Evolutionary conservation across 768 basidiomycete species (phyloP).

Genomic region (Mycena olivaceomarginata): DNA sequence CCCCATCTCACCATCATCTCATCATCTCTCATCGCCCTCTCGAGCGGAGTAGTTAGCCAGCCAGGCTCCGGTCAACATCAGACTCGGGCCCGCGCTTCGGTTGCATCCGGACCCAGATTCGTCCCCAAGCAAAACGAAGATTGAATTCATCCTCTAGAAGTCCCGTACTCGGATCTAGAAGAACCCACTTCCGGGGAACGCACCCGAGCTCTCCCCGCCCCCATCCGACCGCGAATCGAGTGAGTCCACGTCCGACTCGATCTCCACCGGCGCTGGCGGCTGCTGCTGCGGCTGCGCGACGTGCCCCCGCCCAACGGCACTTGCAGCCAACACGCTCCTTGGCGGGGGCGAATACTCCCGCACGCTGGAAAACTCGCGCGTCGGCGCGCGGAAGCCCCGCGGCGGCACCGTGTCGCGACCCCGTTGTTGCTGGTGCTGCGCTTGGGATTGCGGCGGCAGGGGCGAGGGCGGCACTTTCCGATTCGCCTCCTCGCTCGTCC

Average conservation of each 20-base stretch:
- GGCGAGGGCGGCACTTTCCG: constrained; percentile 31
- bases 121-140: too few relatives aligned
- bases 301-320: neutral
- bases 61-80: too few relatives aligned
- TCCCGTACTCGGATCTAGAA: constrained; percentile 19
- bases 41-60: neutral
- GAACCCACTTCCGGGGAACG: constrained; percentile 43
- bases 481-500: constrained; percentile 40
- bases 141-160: too few relatives aligned
- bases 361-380: constrained; percentile 24
- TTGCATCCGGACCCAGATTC: too few relatives aligned
- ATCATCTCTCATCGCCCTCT: neutral
- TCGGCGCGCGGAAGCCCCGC: constrained; percentile 38
- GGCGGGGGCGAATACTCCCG: constrained; percentile 33
- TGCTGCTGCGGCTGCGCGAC: neutral
- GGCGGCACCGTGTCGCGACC: constrained; percentile 5
- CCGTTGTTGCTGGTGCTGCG: neutral
- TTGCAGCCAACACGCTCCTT: neutral
- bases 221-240: constrained; percentile 36
- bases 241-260: constrained; percentile 43
- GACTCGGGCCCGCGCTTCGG: neutral
- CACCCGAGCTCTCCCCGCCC: constrained; percentile 44
- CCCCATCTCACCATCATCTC: neutral
- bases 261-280: neutral
- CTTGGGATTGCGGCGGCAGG: neutral